Evolutionary conservation across 371 early-diverging fungal genomes (phyloP).

Genomic region (Mucor irregularis): DNA sequence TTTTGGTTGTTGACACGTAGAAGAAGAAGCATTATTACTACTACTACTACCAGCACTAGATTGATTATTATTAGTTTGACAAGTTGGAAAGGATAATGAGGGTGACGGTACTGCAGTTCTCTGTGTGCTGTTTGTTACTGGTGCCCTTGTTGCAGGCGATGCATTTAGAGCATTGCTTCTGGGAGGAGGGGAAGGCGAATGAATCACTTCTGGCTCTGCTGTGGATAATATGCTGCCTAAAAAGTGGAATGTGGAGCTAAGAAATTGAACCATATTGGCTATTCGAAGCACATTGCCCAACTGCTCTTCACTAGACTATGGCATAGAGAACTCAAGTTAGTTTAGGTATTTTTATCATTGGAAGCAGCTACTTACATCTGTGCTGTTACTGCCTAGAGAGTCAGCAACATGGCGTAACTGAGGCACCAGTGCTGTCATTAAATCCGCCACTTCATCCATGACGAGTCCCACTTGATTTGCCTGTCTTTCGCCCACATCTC

Average conservation of each 20-base stretch:
- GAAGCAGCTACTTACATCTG: background rate
- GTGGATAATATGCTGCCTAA: conserved; percentile 38
- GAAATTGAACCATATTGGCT: conserved; percentile 40
- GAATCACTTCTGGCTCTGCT: conserved; percentile 23
- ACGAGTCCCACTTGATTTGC: conserved; percentile 28
- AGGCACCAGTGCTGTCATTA: conserved; percentile 25
- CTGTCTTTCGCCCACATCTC: conserved; percentile 1
- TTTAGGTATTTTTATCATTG: too few species aligned
- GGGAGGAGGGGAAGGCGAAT: too few species aligned
- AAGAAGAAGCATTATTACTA: too few species aligned
- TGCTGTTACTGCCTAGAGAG: conserved; percentile 21
- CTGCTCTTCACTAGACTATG: background rate
- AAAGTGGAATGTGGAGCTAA: conserved; percentile 43
- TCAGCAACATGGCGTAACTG: conserved; percentile 28
- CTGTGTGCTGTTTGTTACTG: too few species aligned
- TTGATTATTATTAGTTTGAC: too few species aligned
- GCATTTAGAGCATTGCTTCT: background rate
- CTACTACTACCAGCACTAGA: too few species aligned
- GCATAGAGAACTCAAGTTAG: too few species aligned
- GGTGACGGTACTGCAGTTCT: too few species aligned
- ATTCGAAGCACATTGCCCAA: conserved; percentile 2
- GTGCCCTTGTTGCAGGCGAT: background rate
- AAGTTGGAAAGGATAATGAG: too few species aligned
- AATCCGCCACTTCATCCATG: conserved; percentile 36
- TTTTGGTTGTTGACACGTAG: too few species aligned